These are phyloP conservation scores for Candida tunisiensis DNA, from an alignment of 1,139 yeast genomes.

Conservation along the genomic window DNA sequence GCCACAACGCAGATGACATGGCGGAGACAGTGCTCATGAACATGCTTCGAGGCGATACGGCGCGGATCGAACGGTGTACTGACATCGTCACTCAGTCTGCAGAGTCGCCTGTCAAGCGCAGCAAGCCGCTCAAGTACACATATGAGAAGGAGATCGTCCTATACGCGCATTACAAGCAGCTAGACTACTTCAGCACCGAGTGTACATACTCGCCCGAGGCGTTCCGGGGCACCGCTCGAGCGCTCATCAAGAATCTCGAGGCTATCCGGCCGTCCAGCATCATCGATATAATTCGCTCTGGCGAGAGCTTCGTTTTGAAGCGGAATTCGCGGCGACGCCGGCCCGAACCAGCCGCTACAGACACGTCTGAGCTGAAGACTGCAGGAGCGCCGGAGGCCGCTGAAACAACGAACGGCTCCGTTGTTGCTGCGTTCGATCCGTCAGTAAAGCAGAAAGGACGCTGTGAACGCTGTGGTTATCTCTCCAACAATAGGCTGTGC, in stretches of 20 bases:
- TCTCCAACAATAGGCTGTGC: slow-evolving; percentile 77
- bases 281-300: slow-evolving; percentile 85
- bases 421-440: slow-evolving; percentile 3
- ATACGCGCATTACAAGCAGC: slow-evolving; percentile 89
- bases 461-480: slow-evolving; percentile 83
- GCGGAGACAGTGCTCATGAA: slow-evolving; percentile 98
- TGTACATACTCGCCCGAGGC: slow-evolving; percentile 99
- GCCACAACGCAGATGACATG: slow-evolving; percentile 98
- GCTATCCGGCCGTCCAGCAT: slow-evolving; percentile 86
- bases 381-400: slow-evolving; percentile 2
- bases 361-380: slow-evolving; percentile 4
- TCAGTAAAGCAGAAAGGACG: too few relatives aligned
- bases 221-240: slow-evolving; percentile 93
- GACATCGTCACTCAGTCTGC: slow-evolving; percentile 69
- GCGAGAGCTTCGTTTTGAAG: slow-evolving; percentile 65
- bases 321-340: slow-evolving; percentile 24
- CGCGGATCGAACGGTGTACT: slow-evolving; percentile 82
- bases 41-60: slow-evolving; percentile 86
- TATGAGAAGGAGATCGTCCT: slow-evolving; percentile 96
- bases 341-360: slow-evolving; percentile 2
- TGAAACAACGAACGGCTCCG: slow-evolving; percentile 4
- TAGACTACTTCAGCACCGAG: slow-evolving; percentile 94
- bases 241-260: slow-evolving; percentile 76
- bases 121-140: slow-evolving; percentile 90
- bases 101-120: slow-evolving; percentile 40